Conservation (phyloP, 202 grass and related monocot species). For the Panicum hallii region DNA sequence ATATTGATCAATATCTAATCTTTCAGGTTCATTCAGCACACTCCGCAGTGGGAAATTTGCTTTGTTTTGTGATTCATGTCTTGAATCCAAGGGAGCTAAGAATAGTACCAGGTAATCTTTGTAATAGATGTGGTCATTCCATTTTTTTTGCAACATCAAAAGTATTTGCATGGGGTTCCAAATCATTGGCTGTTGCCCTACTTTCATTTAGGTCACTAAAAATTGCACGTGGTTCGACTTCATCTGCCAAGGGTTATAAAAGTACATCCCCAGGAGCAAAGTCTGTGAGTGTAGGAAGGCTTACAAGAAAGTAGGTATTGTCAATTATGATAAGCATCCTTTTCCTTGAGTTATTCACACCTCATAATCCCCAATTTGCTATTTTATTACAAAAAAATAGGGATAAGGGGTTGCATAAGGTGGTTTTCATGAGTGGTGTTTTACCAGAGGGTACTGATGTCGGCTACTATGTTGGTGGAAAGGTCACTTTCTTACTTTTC, state of each 20-base stretch:
- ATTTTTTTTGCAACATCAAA: neutral
- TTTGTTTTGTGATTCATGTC: conserved; percentile 72
- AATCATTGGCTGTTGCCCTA: neutral
- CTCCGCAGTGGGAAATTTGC: conserved; percentile 58
- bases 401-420: conserved; percentile 89
- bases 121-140: conserved; percentile 6
- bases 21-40: conserved; percentile 68
- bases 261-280: conserved; percentile 52
- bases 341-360: neutral
- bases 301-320: conserved; percentile 73
- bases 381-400: conserved; percentile 51
- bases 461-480: conserved; percentile 84
- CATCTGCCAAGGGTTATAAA: conserved; percentile 51
- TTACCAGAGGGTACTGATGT: conserved; percentile 84
- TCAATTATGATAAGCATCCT: conserved; percentile 21
- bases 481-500: conserved; percentile 64
- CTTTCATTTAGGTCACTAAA: conserved; percentile 55
- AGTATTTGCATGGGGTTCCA: neutral
- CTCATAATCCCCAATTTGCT: conserved; percentile 25
- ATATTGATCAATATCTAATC: conserved; percentile 31
- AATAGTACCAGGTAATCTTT: conserved; percentile 49
- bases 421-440: conserved; percentile 84
- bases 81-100: conserved; percentile 56
- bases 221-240: conserved; percentile 19
- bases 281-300: conserved; percentile 52